phyloP scores from a whole-genome alignment of 2,329 filamentous ascomycete genomes.

The Aspergillus brasiliensis region DNA sequence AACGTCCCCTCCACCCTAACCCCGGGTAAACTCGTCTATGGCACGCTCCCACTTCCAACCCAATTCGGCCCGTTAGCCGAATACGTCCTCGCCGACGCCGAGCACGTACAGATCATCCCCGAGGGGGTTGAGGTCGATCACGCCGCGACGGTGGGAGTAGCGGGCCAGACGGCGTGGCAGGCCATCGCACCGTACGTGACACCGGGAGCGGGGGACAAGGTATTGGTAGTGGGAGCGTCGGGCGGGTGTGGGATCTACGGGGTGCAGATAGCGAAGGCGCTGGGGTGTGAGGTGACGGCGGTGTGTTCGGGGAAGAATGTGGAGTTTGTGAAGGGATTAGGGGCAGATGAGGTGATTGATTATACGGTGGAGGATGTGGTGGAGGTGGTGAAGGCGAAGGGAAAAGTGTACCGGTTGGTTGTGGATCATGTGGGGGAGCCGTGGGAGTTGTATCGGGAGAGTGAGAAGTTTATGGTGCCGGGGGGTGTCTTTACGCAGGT shows the following conservation, averaged over 20 bases:
- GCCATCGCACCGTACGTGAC: constrained; percentile 50
- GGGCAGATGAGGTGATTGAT: constrained; percentile 66
- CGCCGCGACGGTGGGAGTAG: constrained; percentile 49
- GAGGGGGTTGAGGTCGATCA: constrained; percentile 45
- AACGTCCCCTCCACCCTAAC: constrained; percentile 30
- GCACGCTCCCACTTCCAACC: constrained; percentile 33
- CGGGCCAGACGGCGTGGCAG: constrained; percentile 54
- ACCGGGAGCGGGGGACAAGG: constrained; percentile 50
- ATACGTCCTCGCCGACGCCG: constrained; percentile 41
- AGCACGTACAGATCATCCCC: constrained; percentile 45
- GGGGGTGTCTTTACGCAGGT: constrained; percentile 58
- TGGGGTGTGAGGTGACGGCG: constrained; percentile 61
- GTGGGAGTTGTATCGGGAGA: constrained; percentile 55
- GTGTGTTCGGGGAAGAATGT: constrained; percentile 62
- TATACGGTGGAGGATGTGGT: constrained; percentile 57
- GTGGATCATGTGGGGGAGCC: constrained; percentile 62
- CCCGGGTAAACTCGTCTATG: constrained; percentile 52
- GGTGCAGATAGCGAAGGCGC: constrained; percentile 64
- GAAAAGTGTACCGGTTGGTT: constrained; percentile 54
- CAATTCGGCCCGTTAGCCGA: constrained; percentile 49
- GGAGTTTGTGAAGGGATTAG: constrained; percentile 58
- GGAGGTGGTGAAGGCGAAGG: constrained; percentile 49
- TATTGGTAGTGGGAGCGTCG: constrained; percentile 67
- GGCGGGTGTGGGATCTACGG: constrained; percentile 63
- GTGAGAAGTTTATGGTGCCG: constrained; percentile 53